phyloP scores from a whole-genome alignment of 2,329 filamentous ascomycete genomes.

The Tolypocladium sp. region DNA sequence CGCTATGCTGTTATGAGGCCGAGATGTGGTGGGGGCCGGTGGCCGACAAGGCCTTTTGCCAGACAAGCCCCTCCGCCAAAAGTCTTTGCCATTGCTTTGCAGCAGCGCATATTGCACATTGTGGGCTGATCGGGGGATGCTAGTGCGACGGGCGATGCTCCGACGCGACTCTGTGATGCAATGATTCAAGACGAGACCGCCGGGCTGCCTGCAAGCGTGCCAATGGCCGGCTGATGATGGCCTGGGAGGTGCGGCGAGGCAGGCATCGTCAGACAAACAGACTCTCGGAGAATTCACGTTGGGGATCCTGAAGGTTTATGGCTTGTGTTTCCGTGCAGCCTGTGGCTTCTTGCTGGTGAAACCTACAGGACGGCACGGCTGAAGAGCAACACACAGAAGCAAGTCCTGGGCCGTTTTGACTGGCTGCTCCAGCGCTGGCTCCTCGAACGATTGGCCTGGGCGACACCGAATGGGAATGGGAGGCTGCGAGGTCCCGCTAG shows the following conservation, averaged over 20 bases:
- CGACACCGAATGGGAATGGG: not conserved
- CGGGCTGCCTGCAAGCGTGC: not conserved
- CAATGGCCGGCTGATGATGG: not conserved
- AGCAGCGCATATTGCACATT: not conserved
- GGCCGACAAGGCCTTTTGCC: not conserved
- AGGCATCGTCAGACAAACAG: not conserved
- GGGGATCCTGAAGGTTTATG: not conserved
- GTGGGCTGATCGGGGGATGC: not conserved
- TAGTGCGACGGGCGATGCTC: not conserved
- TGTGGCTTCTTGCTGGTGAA: not conserved
- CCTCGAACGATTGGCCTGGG: not conserved
- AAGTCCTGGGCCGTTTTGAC: not conserved
- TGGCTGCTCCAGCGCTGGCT: not conserved
- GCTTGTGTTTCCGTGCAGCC: not conserved
- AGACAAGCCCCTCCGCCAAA: not conserved
- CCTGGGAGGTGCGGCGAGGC: not conserved
- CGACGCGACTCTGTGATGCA: not conserved
- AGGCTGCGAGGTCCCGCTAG: not conserved
- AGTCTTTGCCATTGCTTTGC: not conserved
- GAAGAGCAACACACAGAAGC: not conserved
- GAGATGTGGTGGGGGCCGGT: not conserved
- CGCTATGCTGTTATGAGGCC: not conserved
- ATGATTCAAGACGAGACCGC: not conserved
- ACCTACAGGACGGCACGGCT: not conserved
- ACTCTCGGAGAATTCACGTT: not conserved